Evolutionary conservation across 345 rosid genomes (phyloP).

Genomic region (Boechera retrofracta): DNA sequence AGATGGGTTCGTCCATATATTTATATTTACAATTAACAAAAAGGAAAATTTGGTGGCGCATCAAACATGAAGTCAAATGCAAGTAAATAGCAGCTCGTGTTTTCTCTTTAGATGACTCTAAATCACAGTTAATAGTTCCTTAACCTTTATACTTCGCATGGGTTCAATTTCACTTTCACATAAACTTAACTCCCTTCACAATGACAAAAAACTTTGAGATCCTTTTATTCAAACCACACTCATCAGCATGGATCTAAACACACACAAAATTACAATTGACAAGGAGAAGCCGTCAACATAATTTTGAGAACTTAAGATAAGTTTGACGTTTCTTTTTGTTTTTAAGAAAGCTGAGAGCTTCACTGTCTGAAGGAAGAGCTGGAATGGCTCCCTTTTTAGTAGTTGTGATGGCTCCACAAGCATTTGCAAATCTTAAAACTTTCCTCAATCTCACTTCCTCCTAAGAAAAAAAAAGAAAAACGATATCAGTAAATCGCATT

Average conservation of each 20-base stretch:
- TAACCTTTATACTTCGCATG: background rate
- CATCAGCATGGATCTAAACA: slow-evolving; percentile 18
- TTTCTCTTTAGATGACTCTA: background rate
- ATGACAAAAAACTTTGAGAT: background rate
- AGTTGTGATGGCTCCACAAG: slow-evolving; percentile 97
- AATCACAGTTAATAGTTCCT: background rate
- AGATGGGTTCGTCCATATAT: background rate
- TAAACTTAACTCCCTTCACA: background rate
- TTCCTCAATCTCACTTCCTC: slow-evolving; percentile 75
- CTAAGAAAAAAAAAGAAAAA: background rate
- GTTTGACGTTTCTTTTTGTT: slow-evolving; percentile 30
- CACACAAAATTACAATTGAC: background rate
- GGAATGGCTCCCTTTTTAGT: slow-evolving; percentile 97
- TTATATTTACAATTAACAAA: background rate
- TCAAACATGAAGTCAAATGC: background rate
- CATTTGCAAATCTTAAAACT: slow-evolving; percentile 75
- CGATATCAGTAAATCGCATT: background rate
- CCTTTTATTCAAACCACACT: background rate
- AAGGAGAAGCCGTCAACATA: background rate
- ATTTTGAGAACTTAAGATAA: background rate
- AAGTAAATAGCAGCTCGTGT: background rate
- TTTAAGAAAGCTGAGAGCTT: slow-evolving; percentile 56
- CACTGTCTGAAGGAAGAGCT: slow-evolving; percentile 71
- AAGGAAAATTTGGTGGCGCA: background rate
- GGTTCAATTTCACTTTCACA: background rate